phyloP scores from a whole-genome alignment of 2,329 filamentous ascomycete species.

The Colletotrichum truncatum region DNA sequence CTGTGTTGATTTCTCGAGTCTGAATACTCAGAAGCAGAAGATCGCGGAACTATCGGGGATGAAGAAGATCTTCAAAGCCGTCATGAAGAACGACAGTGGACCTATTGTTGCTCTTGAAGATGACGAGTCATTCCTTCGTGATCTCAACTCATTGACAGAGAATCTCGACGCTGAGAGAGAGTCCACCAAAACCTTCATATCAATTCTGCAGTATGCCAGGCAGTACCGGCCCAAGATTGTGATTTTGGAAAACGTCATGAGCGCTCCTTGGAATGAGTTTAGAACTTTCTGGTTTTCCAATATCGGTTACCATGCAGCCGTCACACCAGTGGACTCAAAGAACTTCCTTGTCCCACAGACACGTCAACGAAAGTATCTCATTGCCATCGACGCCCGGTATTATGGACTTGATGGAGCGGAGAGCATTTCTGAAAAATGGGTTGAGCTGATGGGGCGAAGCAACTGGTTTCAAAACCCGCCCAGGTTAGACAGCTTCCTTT shows the following conservation, averaged over 20 bases:
- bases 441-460: constrained; percentile 53
- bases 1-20: constrained; percentile 77
- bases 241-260: constrained; percentile 76
- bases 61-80: constrained; percentile 59
- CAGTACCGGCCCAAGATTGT: constrained; percentile 68
- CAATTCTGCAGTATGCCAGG: constrained; percentile 65
- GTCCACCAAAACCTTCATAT: constrained; percentile 71
- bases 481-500: constrained; percentile 69
- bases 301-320: constrained; percentile 65
- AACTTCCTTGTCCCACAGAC: constrained; percentile 80
- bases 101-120: background rate
- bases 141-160: constrained; percentile 52
- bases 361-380: constrained; percentile 65
- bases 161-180: constrained; percentile 70
- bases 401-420: constrained; percentile 37
- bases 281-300: constrained; percentile 46
- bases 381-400: constrained; percentile 58
- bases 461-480: constrained; percentile 60
- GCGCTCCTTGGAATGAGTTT: constrained; percentile 67
- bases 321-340: constrained; percentile 70
- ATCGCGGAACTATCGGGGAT: constrained; percentile 57
- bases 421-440: constrained; percentile 53
- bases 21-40: constrained; percentile 63
- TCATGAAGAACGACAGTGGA: constrained; percentile 47
- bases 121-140: background rate